Conservation (phyloP, 805 yeast genomes). For the Candida morakotiae region DNA sequence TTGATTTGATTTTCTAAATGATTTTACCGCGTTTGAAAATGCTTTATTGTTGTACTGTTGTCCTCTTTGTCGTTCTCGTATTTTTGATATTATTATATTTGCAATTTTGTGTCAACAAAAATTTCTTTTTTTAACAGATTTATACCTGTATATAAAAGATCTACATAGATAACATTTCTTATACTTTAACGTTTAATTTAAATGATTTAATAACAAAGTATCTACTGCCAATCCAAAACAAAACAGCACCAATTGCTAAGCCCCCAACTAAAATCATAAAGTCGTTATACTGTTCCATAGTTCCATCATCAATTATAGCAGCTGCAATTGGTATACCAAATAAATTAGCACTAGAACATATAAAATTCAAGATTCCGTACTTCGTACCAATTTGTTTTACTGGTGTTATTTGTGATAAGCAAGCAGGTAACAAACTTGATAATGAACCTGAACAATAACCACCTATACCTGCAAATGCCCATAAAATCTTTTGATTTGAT, state of each 20-base stretch:
- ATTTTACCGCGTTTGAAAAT: no score
- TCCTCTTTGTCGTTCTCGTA: no score
- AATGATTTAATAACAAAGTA: constrained; percentile 16
- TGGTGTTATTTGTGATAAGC: constrained; percentile 56
- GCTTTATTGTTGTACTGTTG: no score
- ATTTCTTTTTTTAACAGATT: no score
- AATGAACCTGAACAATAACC: constrained; percentile 34
- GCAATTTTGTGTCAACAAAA: no score
- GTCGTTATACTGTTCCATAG: constrained; percentile 20
- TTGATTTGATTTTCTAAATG: no score
- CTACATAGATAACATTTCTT: no score
- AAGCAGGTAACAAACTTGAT: constrained; percentile 36
- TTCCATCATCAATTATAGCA: constrained; percentile 24
- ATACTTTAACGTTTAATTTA: constrained; percentile 18
- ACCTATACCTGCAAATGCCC: constrained; percentile 29
- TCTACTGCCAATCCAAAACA: constrained; percentile 24
- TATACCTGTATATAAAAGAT: no score
- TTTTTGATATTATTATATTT: no score
- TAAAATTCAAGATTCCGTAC: constrained; percentile 30
- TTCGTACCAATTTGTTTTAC: constrained; percentile 34
- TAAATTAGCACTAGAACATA: constrained; percentile 27
- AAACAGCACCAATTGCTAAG: constrained; percentile 22
- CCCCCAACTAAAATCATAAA: constrained; percentile 30
- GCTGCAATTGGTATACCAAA: constrained; percentile 32
- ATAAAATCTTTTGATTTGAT: constrained; percentile 17